Base-by-base conservation (phyloP, 106 monocot species). In the Chionographis japonica region DNA sequence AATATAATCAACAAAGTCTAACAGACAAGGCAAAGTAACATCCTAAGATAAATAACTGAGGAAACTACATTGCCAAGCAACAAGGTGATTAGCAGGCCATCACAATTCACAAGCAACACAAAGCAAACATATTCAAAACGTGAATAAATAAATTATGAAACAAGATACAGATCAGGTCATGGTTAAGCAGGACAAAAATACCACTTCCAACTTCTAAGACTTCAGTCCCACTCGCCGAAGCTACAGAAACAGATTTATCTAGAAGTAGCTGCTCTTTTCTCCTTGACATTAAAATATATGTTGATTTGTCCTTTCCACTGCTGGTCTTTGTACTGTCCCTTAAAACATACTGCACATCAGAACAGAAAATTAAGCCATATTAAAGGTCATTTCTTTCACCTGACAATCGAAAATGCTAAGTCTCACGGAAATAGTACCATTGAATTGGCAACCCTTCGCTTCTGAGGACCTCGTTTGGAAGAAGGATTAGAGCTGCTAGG, bases 401-500 rank as follows among this genome's bases (percentile, higher is more conserved):
- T 17, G 55, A 67, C 50, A 60, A 61, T 16, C 40, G 61, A 76
- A 27, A 68, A 38, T 73, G 56, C n/a, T 3, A 8, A 62, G 35
- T 54, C 27, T 6, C 27, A 58, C n/a, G n/a, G 61, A 58, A 49
- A 11, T 6, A 42, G 40, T 81, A 90, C 85, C 69, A 76, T 74
- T 36, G 83, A 74, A 51, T 55, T 49, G 9, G 76, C 66, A 52
- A 65, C 72, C 62, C 80, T 91, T 75, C 75, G 77, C 76, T 78
- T 95, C 52, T 91, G 88, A 66, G 86, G 78, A 69, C 70, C 60
- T 62, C 88, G 73, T 76, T 80, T 91, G n/a, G 88, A 79, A 63
- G 86, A 71, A 60, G 79, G 62, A 72, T 37, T 77, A 50, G 83
- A 72, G 65, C 74, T 68, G 63, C 76, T 68, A 79, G 65, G 49